These are phyloP conservation scores for Leptographium radiaticola DNA, from an alignment of 2,329 filamentous ascomycete genomes.

Conservation along the genomic window DNA sequence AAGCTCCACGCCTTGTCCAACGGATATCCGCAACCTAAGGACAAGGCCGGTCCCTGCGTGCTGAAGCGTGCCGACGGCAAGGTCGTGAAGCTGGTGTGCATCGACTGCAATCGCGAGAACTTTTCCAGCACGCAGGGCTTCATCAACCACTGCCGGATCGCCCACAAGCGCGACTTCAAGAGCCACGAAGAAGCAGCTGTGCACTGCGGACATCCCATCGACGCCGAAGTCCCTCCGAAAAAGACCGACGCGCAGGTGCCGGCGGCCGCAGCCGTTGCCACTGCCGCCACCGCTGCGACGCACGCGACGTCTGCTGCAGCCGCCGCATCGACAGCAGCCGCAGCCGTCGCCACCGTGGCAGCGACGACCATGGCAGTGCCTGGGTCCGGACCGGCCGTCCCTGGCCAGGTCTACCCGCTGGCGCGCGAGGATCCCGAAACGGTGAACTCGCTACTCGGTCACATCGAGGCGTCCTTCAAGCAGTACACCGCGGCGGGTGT, in stretches of 20 bases:
- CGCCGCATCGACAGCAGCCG: not conserved
- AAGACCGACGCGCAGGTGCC: not conserved
- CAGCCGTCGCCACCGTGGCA: not conserved
- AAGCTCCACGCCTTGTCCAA: conserved; percentile 57
- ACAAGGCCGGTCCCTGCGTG: conserved; percentile 70
- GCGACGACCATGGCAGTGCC: not conserved
- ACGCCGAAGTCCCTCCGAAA: conserved; percentile 43
- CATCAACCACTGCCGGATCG: conserved; percentile 96
- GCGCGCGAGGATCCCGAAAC: conserved; percentile 44
- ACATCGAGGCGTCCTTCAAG: conserved; percentile 40
- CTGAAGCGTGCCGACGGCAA: conserved; percentile 77
- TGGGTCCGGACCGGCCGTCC: conserved; percentile 15
- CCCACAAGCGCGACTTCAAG: conserved; percentile 85
- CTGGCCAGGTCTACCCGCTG: conserved; percentile 49
- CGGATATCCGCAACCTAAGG: conserved; percentile 61
- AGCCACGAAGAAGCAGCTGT: conserved; percentile 90
- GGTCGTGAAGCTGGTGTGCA: conserved; percentile 80
- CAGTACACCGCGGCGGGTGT: conserved; percentile 27
- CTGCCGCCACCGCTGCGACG: not conserved
- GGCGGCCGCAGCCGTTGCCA: not conserved
- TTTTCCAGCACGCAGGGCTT: conserved; percentile 98
- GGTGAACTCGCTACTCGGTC: conserved; percentile 34
- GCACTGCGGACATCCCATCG: conserved; percentile 72
- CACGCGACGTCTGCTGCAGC: not conserved
- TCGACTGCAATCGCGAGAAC: conserved; percentile 77